Base-by-base conservation (phyloP, 306 rosid genomes). In the Cyclanthera cordifolia region DNA sequence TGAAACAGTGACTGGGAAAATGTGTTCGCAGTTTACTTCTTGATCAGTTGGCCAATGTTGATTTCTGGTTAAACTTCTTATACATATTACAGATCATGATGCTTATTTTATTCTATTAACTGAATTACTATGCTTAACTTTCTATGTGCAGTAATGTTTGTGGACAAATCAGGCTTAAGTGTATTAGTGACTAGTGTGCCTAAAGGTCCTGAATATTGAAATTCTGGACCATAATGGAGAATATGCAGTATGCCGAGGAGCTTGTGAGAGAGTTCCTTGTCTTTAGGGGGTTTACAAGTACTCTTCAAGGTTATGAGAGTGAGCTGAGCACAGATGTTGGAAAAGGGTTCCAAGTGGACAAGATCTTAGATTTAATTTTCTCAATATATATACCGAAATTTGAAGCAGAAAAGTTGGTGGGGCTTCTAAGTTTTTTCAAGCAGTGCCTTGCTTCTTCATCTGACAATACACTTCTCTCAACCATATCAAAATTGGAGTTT, bases 211-310 rank as follows among this genome's bases (percentile, higher is more conserved):
- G 54, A 46, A 66, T 45, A 4, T 46, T 45, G 53, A 65, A 58
- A 46, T 45, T 65, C 10, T 45, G 41, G 70, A 3, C 54, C 30
- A 59, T 12, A 59, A 84, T 88, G 95, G 98, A 89, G 89, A 90
- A 87, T 73, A 86, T 93, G 91, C 88, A 57, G 75, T 86, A 87
- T 63, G 96, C 95, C 0, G 99, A 93, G 78, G 99, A 93, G 84
- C 84, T 93, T 65, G 91, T 86, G 59, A 78, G 95, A 74, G 99
- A 93, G 77, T 93, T 89, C 79, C 91, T 93, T 46, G 84, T 90
- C 8, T 93, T 93, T 65, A 77, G 96, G 67, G 99, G 99, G 77
- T 87, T 90, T 77, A 83, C 91, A 53, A 86, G 76, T 76, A 82
- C 95, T 5, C 86, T 93, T 81, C 90, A 90, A 85, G 71, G 88